These are phyloP conservation scores for Cyclospora cayetanensis DNA, from an alignment of 169 alveolate genomes.

Conservation along the genomic window DNA sequence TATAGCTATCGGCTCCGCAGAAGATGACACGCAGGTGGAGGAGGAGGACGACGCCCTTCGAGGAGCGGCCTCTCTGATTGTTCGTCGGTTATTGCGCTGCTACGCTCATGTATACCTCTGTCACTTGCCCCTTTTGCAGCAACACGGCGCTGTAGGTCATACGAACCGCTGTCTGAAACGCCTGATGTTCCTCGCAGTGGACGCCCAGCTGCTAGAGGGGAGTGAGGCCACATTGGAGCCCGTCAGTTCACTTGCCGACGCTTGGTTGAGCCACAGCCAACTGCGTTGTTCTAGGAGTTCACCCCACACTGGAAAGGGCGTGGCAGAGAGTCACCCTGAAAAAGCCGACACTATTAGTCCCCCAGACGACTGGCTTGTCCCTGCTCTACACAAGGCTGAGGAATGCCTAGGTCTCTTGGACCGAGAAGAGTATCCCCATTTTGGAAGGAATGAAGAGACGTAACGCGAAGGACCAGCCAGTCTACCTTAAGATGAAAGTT, in stretches of 20 bases:
- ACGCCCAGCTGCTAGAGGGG: background rate
- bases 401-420: background rate
- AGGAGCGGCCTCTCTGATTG: background rate
- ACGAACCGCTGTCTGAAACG: constrained; percentile 34
- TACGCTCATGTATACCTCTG: constrained; percentile 12
- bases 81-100: constrained; percentile 41
- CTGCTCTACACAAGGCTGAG: constrained; percentile 14
- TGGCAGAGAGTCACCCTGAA: background rate
- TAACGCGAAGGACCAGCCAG: too few species aligned
- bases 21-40: background rate
- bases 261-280: background rate
- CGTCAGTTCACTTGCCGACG: background rate
- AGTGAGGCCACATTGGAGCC: background rate
- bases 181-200: background rate
- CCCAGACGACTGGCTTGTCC: constrained; percentile 8
- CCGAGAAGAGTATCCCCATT: background rate
- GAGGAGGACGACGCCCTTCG: background rate
- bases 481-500: too few species aligned
- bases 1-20: background rate
- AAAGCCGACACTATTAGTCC: background rate
- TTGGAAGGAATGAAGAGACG: too few species aligned
- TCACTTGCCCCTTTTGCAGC: constrained; percentile 26
- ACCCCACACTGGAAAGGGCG: background rate
- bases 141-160: constrained; percentile 1
- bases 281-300: background rate